These are phyloP conservation scores for Exophiala bonariae DNA, from an alignment of 2,329 filamentous ascomycete genomes.

Conservation along the genomic window DNA sequence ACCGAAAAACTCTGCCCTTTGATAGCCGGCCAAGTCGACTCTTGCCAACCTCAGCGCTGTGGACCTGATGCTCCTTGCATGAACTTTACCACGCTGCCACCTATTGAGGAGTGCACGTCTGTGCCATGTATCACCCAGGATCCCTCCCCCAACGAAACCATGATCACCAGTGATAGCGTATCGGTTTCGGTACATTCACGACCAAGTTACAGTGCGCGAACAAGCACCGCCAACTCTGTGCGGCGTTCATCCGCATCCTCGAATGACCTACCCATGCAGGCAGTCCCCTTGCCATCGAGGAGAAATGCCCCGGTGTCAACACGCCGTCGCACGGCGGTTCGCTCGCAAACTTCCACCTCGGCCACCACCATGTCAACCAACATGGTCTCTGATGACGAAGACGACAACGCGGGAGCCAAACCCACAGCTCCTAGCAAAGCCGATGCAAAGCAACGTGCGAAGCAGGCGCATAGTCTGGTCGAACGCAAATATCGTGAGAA, in stretches of 20 bases:
- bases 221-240: constrained; percentile 5
- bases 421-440: constrained; percentile 19
- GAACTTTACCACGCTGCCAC: constrained; percentile 27
- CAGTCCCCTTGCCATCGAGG: constrained; percentile 18
- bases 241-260: constrained; percentile 16
- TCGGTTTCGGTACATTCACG: constrained; percentile 19
- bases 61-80: constrained; percentile 28
- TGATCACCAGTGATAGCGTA: constrained; percentile 23
- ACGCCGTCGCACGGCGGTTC: constrained; percentile 8
- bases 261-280: constrained; percentile 11
- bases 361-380: constrained; percentile 4
- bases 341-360: not conserved
- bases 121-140: constrained; percentile 22
- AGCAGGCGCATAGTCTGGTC: constrained; percentile 28
- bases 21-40: constrained; percentile 25
- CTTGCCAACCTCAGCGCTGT: constrained; percentile 25
- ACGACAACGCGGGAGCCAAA: constrained; percentile 11
- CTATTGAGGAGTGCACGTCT: constrained; percentile 29
- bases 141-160: constrained; percentile 20
- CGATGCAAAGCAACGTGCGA: constrained; percentile 26
- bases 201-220: constrained; percentile 16
- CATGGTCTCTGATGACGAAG: constrained; percentile 13
- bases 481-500: constrained; percentile 30
- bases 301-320: constrained; percentile 1
- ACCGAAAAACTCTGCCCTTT: constrained; percentile 27